phyloP scores from a whole-genome alignment of 352 stramenopile genomes.

The Aphanomyces astaci region DNA sequence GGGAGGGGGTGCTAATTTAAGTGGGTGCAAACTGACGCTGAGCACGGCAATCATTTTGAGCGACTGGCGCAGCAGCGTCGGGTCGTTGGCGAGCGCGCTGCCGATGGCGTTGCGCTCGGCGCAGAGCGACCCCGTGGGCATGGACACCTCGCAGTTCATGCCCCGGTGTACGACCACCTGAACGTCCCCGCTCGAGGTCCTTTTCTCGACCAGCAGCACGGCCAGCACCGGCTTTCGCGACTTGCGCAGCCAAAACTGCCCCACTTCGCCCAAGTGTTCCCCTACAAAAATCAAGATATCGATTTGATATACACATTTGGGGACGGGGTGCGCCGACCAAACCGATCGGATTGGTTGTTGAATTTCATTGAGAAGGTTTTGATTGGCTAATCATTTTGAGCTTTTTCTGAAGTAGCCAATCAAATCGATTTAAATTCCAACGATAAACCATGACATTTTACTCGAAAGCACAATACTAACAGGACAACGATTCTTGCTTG shows the following conservation, averaged over 20 bases:
- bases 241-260: slow-evolving; percentile 97
- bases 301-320: too few relatives aligned
- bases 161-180: slow-evolving; percentile 86
- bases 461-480: too few relatives aligned
- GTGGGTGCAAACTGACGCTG: slow-evolving; percentile 65
- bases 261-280: slow-evolving; percentile 81
- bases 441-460: too few relatives aligned
- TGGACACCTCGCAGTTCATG: slow-evolving; percentile 98
- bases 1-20: too few relatives aligned
- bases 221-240: slow-evolving; percentile 96
- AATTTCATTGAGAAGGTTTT: too few relatives aligned
- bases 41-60: slow-evolving; percentile 95
- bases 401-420: too few relatives aligned
- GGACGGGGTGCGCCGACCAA: too few relatives aligned
- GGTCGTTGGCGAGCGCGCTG: slow-evolving; percentile 91
- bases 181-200: slow-evolving; percentile 31
- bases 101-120: slow-evolving; percentile 98
- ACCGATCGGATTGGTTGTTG: too few relatives aligned
- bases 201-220: slow-evolving; percentile 92
- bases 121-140: slow-evolving; percentile 94
- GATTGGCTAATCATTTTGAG: too few relatives aligned
- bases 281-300: too few relatives aligned
- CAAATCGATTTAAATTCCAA: too few relatives aligned
- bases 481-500: too few relatives aligned
- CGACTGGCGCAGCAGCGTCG: slow-evolving; percentile 84